Base-by-base conservation (phyloP, 768 basidiomycete species). In the Floccularia luteovirens region DNA sequence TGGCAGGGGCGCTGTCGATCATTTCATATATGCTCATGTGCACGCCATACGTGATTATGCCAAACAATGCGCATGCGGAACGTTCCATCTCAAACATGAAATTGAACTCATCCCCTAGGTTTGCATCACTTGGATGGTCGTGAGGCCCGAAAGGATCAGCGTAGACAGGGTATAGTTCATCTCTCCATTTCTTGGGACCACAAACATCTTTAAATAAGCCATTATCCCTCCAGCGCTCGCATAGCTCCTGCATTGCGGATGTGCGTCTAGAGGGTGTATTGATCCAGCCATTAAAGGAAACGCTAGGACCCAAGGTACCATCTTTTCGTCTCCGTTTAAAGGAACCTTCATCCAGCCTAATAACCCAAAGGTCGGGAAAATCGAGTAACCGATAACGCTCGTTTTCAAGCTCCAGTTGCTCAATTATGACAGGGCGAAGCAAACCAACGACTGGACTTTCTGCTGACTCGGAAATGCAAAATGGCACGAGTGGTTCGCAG, bases 1-100 rank as follows among this genome's bases (percentile, higher is more conserved):
- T 57, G n/a, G n/a, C n/a, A n/a, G n/a, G n/a, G 2, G 49, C 55
- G 14, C 51, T 49, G 10, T 48, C 40, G 8, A 44, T 42, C 46
- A 73, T 69, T 31, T 75, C 70, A 53, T 77, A 90, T 38, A 81
- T 75, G 14, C 77, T 87, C 79, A 93, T 76, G 58, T 98, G 96
- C 2, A 94, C 86, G 0, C 96, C 94, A 50, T 87, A 92, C 0
- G 93, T 96, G 38, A 89, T 72, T 5, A 93, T 59, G 2, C 94
- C 92, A 51, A 98, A 97, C 24, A 98, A 62, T 0, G 84, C 75
- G 56, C 88, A 90, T 2, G 90, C 91, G 1, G 88, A 71, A 28
- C 94, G 75, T 59, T 98, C 96, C 74, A 98, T 75, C 56, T 80
- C 75, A 58, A 98, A 96, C 16, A 76, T 88, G 43, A 72, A 86